Percentiles rank a stretch among this genome's conserved stretches.
These are phyloP conservation scores for Hypocreales sp. DNA, from an alignment of 2,329 filamentous ascomycete species.

Conservation along the genomic window DNA sequence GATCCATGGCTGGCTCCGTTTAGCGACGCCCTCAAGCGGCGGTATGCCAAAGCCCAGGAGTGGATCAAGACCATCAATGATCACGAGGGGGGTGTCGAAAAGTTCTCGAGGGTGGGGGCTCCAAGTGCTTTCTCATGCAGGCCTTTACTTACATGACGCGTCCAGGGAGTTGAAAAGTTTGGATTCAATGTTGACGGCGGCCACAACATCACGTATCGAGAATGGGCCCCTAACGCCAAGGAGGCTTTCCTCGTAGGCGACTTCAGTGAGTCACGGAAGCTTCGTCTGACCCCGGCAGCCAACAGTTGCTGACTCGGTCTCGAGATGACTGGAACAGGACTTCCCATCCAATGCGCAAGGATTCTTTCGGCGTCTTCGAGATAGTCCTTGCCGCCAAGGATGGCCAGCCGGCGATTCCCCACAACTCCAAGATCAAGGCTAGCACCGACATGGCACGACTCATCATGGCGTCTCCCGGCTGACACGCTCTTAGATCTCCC, in stretches of 20 bases:
- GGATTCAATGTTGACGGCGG: constrained; percentile 71
- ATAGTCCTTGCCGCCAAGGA: constrained; percentile 58
- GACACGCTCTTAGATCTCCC: constrained; percentile 42
- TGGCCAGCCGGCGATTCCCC: constrained; percentile 65
- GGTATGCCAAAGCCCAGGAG: constrained; percentile 64
- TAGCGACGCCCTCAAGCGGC: constrained; percentile 56
- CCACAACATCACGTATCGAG: constrained; percentile 77
- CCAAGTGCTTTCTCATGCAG: too few species aligned
- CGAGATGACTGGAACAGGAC: constrained; percentile 74
- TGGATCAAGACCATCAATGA: constrained; percentile 80
- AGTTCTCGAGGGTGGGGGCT: constrained; percentile 74
- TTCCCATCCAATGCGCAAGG: constrained; percentile 75
- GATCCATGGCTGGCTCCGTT: constrained; percentile 88
- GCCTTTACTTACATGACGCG: not conserved
- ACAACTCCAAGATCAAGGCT: constrained; percentile 95
- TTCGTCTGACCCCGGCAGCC: not conserved
- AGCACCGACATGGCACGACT: constrained; percentile 7
- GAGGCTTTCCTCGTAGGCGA: constrained; percentile 82
- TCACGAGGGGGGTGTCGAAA: constrained; percentile 75
- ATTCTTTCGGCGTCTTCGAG: constrained; percentile 76
- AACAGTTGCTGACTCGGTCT: constrained; percentile 12
- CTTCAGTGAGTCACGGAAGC: constrained; percentile 57
- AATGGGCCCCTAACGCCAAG: constrained; percentile 89
- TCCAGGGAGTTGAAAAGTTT: constrained; percentile 68
- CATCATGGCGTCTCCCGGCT: not conserved